These are phyloP conservation scores for Halenospora varia DNA, from an alignment of 495 filamentous ascomycete species.

Conservation along the genomic window DNA sequence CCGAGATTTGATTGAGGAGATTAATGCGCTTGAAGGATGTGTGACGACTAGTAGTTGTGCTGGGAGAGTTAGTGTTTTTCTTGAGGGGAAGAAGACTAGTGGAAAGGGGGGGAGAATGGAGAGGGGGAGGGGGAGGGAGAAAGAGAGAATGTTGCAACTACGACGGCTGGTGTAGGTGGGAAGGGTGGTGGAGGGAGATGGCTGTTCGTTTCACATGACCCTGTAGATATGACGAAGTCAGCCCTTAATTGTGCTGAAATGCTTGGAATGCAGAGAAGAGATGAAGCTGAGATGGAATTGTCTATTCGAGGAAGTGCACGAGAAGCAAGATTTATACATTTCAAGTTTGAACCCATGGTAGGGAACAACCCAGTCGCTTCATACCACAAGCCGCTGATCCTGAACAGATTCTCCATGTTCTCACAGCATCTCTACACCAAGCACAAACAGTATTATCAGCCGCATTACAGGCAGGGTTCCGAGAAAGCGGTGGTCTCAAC, in stretches of 20 bases:
- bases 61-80: conserved; percentile 77
- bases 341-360: conserved; percentile 96
- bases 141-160: neutral
- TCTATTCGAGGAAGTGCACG: neutral
- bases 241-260: conserved; percentile 16
- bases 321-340: conserved; percentile 63
- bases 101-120: neutral
- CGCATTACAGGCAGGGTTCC: conserved; percentile 77
- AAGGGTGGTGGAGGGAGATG: conserved; percentile 80
- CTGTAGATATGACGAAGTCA: conserved; percentile 36
- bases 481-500: conserved; percentile 75
- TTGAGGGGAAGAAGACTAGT: conserved; percentile 62
- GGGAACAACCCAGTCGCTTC: conserved; percentile 16
- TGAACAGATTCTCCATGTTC: conserved; percentile 78
- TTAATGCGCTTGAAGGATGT: conserved; percentile 68
- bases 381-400: neutral
- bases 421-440: conserved; percentile 65
- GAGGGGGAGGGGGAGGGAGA: neutral
- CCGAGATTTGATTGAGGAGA: conserved; percentile 64
- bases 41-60: conserved; percentile 93
- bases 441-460: conserved; percentile 69
- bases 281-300: neutral
- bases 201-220: conserved; percentile 84
- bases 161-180: neutral
- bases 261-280: conserved; percentile 17